Percentiles rank a stretch among this genome's conserved stretches.
Evolutionary conservation across 306 rosid genomes (phyloP).

Genomic region (Vicia sativa): DNA sequence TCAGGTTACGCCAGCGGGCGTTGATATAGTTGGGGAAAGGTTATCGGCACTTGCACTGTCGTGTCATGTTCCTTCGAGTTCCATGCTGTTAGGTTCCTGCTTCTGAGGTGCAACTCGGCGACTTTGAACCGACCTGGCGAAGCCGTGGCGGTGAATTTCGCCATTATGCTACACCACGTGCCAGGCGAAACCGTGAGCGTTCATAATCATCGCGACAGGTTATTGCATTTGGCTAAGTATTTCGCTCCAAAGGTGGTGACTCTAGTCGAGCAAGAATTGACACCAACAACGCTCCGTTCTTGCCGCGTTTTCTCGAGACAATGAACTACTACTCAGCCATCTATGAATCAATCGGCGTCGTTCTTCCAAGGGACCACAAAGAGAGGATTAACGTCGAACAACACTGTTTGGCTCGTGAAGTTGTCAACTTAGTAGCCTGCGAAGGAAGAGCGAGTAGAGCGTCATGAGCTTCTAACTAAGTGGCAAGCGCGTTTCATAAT

Average conservation of each 20-base stretch:
- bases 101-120: conserved; percentile 63
- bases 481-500: conserved; percentile 69
- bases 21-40: conserved; percentile 67
- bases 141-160: conserved; percentile 88
- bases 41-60: conserved; percentile 67
- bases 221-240: conserved; percentile 70
- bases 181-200: conserved; percentile 75
- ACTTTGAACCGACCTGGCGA: conserved; percentile 66
- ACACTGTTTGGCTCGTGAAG: conserved; percentile 90
- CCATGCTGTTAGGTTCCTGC: conserved; percentile 60
- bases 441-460: conserved; percentile 95
- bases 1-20: conserved; percentile 78
- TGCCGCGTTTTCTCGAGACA: conserved; percentile 72
- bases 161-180: conserved; percentile 78
- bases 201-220: conserved; percentile 79
- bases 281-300: conserved; percentile 67
- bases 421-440: conserved; percentile 88
- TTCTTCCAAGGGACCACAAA: conserved; percentile 75
- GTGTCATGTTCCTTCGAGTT: conserved; percentile 81
- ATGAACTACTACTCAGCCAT: conserved; percentile 61
- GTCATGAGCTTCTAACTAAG: conserved; percentile 70
- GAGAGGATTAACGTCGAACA: conserved; percentile 92
- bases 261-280: conserved; percentile 84
- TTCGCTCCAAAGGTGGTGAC: conserved; percentile 87
- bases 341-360: conserved; percentile 74